Conservation (phyloP, 164 flowering plant genomes). For the Paratinospora sagittata region DNA sequence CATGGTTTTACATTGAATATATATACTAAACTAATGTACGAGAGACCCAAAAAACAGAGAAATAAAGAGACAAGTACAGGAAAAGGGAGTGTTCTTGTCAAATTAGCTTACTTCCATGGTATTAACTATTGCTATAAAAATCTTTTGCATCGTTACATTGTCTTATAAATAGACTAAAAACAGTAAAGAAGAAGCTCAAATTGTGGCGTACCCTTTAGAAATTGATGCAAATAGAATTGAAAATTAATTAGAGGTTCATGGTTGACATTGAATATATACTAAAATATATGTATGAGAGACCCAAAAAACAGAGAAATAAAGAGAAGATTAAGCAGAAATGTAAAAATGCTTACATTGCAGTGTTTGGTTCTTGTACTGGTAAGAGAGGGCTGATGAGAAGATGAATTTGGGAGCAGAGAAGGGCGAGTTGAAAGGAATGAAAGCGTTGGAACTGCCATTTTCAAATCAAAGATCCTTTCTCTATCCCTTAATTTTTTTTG, state of each 20-base stretch:
- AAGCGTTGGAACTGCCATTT: slow-evolving; percentile 17
- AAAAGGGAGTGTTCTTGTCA: too few species aligned
- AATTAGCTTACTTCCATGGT: too few species aligned
- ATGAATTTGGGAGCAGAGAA: slow-evolving; percentile 11
- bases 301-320: neutral
- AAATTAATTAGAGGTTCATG: neutral
- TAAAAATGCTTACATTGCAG: slow-evolving; percentile 15
- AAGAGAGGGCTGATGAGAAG: slow-evolving; percentile 12
- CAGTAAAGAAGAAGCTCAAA: neutral
- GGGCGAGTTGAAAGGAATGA: slow-evolving; percentile 22
- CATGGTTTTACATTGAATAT: neutral
- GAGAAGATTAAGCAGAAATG: neutral
- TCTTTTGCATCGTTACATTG: too few species aligned
- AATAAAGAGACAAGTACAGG: neutral
- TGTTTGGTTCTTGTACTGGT: slow-evolving; percentile 5
- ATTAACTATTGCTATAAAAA: too few species aligned
- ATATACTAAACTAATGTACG: neutral
- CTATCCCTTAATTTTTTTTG: too few species aligned
- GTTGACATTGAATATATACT: neutral
- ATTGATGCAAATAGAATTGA: neutral
- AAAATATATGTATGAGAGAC: neutral
- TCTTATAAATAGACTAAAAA: too few species aligned
- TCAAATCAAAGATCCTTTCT: neutral
- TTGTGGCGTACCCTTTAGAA: neutral
- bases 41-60: neutral